Base-by-base conservation (phyloP, 1,139 yeast genomes). In the Chernovozyma aurita region DNA sequence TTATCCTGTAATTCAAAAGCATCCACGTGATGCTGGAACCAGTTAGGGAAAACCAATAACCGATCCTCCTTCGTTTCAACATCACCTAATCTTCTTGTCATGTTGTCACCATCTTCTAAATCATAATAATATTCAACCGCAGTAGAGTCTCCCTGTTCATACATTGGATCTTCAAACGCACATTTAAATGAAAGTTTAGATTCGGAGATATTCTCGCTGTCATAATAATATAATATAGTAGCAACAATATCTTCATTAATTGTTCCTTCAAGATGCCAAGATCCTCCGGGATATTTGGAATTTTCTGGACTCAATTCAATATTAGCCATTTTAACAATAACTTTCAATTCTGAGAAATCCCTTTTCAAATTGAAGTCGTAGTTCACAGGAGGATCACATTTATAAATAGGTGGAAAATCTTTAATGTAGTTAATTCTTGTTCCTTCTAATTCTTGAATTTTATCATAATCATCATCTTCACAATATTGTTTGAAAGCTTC, bases 191-290 rank as follows among this genome's bases (percentile, higher is more conserved):
- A 47, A 18, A 70, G 49, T 15, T 40, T 49, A 3, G 71, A 63
- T 24, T 61, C 63, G 4, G 62, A 49, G 35, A 69, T 65, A 43
- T 69, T 69, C 16, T 63, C 69, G 13, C 50, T 42, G 40, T 70
- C 74, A 41, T 68, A 69, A 45, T 70, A 69, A 49, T 67, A 69
- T 28, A 70, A 46, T 1, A 60, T 53, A 2, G 73, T 65, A 3
- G 71, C 72, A 3, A 69, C 61, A 33, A 70, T 69, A 42, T 64
- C 65, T 46, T 70, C 76, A 41, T 62, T 62, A 30, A 59, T 53
- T 3, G 65, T 55, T 1, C 74, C 76, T 44, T 70, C 75, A 0
- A 68, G 59, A 38, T 69, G 75, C 75, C 75, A 69, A 3, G 66
- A 43, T 0, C 75, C 74, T 4, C 75, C 75, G 1, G 46, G 35